These are phyloP conservation scores for Penicillium decumbens DNA, from an alignment of 2,329 filamentous ascomycete genomes.

Conservation along the genomic window DNA sequence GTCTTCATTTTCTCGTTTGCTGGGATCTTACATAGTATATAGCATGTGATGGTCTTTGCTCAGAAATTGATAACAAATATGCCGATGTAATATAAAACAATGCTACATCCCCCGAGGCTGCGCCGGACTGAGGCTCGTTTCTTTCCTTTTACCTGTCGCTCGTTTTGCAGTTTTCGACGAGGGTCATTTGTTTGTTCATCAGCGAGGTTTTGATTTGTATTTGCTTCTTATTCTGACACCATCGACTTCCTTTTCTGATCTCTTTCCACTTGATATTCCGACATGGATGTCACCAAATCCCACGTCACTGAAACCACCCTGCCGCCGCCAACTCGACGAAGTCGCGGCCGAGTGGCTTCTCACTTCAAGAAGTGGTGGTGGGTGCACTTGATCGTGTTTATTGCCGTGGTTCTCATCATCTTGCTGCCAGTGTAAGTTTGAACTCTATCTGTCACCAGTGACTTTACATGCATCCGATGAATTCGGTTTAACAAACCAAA, in stretches of 20 bases:
- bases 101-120: not conserved
- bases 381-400: slow-evolving; percentile 50
- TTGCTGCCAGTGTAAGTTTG: slow-evolving; percentile 53
- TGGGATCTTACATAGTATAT: not conserved
- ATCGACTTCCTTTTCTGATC: not conserved
- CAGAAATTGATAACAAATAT: not conserved
- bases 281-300: slow-evolving; percentile 22
- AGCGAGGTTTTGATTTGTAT: not conserved
- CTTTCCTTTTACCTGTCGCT: slow-evolving; percentile 2
- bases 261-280: not conserved
- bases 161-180: not conserved
- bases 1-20: not conserved
- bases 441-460: not conserved
- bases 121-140: not conserved
- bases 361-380: slow-evolving; percentile 51
- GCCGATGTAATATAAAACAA: slow-evolving; percentile 3
- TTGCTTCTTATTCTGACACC: not conserved
- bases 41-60: slow-evolving; percentile 1
- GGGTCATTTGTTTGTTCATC: not conserved
- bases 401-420: slow-evolving; percentile 50
- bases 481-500: not conserved
- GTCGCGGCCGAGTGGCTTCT: slow-evolving; percentile 26
- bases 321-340: slow-evolving; percentile 15
- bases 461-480: not conserved
- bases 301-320: slow-evolving; percentile 19